A percentile compares a stretch with the other conserved stretches of the same genome.
phyloP scores from a whole-genome alignment of 495 filamentous ascomycete genomes.

The Hypoxylon rickii region DNA sequence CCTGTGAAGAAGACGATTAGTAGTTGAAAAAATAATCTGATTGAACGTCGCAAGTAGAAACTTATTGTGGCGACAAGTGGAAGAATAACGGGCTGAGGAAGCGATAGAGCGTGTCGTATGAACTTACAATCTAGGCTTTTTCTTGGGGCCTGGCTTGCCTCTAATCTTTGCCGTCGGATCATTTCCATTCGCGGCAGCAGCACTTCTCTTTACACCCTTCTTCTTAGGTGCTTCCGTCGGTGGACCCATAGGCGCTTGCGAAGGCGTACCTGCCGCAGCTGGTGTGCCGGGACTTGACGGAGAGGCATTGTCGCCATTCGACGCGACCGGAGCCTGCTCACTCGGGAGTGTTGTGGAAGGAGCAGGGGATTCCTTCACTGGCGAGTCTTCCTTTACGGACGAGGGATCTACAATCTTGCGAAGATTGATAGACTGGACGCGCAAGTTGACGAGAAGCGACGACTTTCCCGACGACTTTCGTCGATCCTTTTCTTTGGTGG shows the following conservation, averaged over 20 bases:
- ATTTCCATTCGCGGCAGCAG: slow-evolving; percentile 54
- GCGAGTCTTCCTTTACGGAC: slow-evolving; percentile 49
- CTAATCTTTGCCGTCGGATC: slow-evolving; percentile 67
- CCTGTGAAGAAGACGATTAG: slow-evolving; percentile 47
- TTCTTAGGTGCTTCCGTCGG: slow-evolving; percentile 62
- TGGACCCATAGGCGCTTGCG: slow-evolving; percentile 53
- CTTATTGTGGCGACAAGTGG: background rate
- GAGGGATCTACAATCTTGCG: slow-evolving; percentile 50
- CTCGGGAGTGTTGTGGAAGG: slow-evolving; percentile 23
- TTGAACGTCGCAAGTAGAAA: background rate
- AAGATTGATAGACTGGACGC: slow-evolving; percentile 44
- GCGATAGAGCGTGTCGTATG: slow-evolving; percentile 1
- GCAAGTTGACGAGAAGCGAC: slow-evolving; percentile 44
- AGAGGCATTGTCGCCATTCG: slow-evolving; percentile 52
- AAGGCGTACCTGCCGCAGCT: slow-evolving; percentile 47
- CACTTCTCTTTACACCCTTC: slow-evolving; percentile 60
- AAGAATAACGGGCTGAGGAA: background rate
- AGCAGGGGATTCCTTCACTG: slow-evolving; percentile 37
- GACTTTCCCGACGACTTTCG: slow-evolving; percentile 46
- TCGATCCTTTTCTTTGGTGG: slow-evolving; percentile 55
- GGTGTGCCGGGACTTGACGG: slow-evolving; percentile 54
- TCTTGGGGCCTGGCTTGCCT: slow-evolving; percentile 93
- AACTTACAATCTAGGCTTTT: slow-evolving; percentile 90
- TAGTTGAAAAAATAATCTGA: slow-evolving; percentile 25
- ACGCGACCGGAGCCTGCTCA: slow-evolving; percentile 26